These are phyloP conservation scores for Pholiota adiposa DNA, from an alignment of 1,284 basidiomycete genomes.

Conservation along the genomic window DNA sequence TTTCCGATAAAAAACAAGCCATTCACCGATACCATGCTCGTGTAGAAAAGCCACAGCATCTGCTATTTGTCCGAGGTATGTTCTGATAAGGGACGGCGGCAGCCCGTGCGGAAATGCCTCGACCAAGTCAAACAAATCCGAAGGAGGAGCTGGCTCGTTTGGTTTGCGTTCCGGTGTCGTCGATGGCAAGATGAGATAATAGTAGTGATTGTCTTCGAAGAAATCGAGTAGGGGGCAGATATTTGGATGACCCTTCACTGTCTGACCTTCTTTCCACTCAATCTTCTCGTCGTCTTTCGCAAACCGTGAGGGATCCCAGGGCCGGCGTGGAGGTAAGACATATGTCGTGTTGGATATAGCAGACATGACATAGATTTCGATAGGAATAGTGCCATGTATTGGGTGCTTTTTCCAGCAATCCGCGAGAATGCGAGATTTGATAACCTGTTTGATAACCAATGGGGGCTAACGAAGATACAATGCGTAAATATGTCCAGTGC, in stretches of 20 bases:
- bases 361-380: slow-evolving; percentile 98
- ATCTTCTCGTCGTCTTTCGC: slow-evolving; percentile 26
- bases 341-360: slow-evolving; percentile 81
- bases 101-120: slow-evolving; percentile 90
- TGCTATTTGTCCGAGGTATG: slow-evolving; percentile 92
- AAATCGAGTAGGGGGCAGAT: slow-evolving; percentile 96
- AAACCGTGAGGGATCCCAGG: slow-evolving; percentile 78
- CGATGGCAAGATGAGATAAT: slow-evolving; percentile 86
- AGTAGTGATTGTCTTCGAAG: slow-evolving; percentile 97
- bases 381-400: slow-evolving; percentile 93
- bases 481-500: slow-evolving; percentile 17
- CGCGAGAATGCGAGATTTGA: slow-evolving; percentile 97
- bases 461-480: slow-evolving; percentile 50
- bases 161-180: slow-evolving; percentile 61
- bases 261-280: slow-evolving; percentile 70
- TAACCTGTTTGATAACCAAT: slow-evolving; percentile 96
- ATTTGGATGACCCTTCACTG: slow-evolving; percentile 86
- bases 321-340: slow-evolving; percentile 69
- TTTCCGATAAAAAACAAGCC: slow-evolving; percentile 14
- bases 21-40: slow-evolving; percentile 82
- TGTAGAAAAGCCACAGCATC: slow-evolving; percentile 94
- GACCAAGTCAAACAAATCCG: slow-evolving; percentile 95
- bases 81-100: slow-evolving; percentile 75
- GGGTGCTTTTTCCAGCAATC: slow-evolving; percentile 99
- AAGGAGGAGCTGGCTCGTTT: slow-evolving; percentile 57